Evolutionary conservation across 495 filamentous ascomycete species (phyloP), one percentile per base, ranked within the genome.

Genomic region (Aspergillus diversus): DNA sequence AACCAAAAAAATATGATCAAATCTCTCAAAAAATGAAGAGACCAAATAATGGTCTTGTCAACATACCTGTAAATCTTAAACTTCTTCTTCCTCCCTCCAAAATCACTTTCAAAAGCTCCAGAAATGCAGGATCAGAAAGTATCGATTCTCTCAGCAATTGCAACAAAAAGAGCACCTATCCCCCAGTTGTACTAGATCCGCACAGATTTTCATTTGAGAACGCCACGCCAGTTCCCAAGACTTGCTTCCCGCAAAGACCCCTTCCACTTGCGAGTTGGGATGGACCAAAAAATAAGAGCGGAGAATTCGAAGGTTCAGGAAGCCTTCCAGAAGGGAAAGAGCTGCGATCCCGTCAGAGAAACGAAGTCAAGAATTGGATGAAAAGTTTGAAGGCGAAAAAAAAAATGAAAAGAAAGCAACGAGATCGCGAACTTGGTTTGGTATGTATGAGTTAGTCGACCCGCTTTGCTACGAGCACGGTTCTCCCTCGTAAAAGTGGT

Each of bases 321-420:
- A 64, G 57, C 52, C 57, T 69, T 66, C 67, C 58, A 69, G 66
- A 63, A 69, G 59, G 33, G 53, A 58, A 33, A 51, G 39, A 48
- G 47, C 39, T 27, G 21, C 21, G 21, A 27, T 27, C 21, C 21
- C 21, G 21, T 1, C 39, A 43, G 39, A 32, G n/a, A n/a, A 1
- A 27, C 21, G 16, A 32, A 43, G 17, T 49, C 46, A n/a, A n/a
- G 7, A 21, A 12, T 49, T 27, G 21, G 21, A 27, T 27, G 21
- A 27, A 27, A 27, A 27, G 21, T 27, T 27, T 27, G 43, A 49
- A 33, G 31, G 8, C 31, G 1, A 43, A 46, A 48, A 42, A 49
- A 59, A 27, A 27, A 27, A 27, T 27, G 21, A 27, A 27, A 27
- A 27, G 21, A 27, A 27, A 27, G 21, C 21, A 27, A 27, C 21